A percentile compares a stretch with the other conserved stretches of the same genome.
phyloP scores from a whole-genome alignment of 2,329 filamentous ascomycete species.

The Aurifilum marmelostoma region DNA sequence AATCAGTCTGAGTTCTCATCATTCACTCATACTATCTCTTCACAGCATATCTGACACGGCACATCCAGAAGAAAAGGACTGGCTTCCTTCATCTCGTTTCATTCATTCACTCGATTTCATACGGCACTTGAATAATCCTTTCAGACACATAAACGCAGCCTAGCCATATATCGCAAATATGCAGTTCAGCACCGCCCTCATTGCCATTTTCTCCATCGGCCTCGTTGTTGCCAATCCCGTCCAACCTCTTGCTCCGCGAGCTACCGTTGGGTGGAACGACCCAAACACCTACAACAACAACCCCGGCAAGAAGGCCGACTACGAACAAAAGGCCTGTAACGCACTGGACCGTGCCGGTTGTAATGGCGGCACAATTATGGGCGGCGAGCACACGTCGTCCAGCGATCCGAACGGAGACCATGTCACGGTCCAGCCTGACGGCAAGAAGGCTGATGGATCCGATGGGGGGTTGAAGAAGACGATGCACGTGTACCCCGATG shows the following conservation, averaged over 20 bases:
- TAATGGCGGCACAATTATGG: neutral
- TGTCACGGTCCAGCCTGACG: neutral
- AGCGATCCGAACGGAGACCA: neutral
- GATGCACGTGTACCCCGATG: neutral
- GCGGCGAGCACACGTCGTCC: neutral
- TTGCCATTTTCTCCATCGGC: conserved; percentile 7
- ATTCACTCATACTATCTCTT: neutral
- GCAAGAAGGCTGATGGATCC: neutral
- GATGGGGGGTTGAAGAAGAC: neutral
- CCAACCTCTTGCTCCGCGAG: neutral
- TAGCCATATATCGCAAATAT: neutral
- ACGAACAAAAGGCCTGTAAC: neutral
- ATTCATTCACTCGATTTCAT: neutral
- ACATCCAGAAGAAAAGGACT: neutral
- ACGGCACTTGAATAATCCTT: neutral
- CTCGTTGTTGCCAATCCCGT: neutral
- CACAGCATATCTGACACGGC: neutral
- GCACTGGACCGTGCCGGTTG: neutral
- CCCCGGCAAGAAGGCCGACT: conserved; percentile 3
- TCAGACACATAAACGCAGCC: neutral
- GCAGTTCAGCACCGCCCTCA: neutral
- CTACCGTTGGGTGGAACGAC: neutral
- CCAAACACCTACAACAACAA: conserved; percentile 3
- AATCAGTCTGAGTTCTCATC: neutral
- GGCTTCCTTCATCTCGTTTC: conserved; percentile 8